phyloP scores from a whole-genome alignment of 371 early-diverging fungal genomes.

The Apophysomyces elegans region DNA sequence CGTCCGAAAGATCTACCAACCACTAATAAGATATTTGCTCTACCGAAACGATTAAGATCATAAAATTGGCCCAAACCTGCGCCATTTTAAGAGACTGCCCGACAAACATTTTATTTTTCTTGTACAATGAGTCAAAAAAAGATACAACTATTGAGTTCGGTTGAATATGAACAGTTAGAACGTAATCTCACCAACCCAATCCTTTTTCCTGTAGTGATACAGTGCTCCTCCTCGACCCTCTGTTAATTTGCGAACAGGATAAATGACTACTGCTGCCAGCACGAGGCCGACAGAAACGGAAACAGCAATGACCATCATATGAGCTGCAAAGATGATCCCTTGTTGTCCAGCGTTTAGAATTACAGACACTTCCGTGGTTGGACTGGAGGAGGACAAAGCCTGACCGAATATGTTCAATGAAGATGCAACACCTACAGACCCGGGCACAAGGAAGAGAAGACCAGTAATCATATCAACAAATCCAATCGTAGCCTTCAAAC shows the following conservation, averaged over 20 bases:
- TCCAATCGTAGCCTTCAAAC: constrained; percentile 30
- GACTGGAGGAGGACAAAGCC: constrained; percentile 17
- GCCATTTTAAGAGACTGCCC: no score
- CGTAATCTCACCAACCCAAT: constrained; percentile 42
- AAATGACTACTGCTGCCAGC: constrained; percentile 30
- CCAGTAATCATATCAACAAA: constrained; percentile 45
- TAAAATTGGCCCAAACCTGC: no score
- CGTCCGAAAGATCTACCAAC: no score
- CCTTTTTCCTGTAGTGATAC: constrained; percentile 25
- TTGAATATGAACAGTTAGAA: constrained; percentile 8
- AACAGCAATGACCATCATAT: constrained; percentile 45
- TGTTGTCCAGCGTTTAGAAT: constrained; percentile 41
- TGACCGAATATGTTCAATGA: constrained; percentile 30
- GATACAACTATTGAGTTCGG: not conserved
- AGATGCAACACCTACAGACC: constrained; percentile 38
- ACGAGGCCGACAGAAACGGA: constrained; percentile 39
- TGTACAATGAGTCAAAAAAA: no score
- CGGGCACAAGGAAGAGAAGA: constrained; percentile 36
- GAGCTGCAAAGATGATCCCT: constrained; percentile 37
- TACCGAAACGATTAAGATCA: no score
- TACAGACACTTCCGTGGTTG: constrained; percentile 33
- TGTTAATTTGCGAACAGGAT: constrained; percentile 33
- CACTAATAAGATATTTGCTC: no score
- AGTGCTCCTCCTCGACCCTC: constrained; percentile 25
- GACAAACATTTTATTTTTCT: no score